Conservation (phyloP, 169 alveolate genomes). For the Plasmodium relictum region DNA sequence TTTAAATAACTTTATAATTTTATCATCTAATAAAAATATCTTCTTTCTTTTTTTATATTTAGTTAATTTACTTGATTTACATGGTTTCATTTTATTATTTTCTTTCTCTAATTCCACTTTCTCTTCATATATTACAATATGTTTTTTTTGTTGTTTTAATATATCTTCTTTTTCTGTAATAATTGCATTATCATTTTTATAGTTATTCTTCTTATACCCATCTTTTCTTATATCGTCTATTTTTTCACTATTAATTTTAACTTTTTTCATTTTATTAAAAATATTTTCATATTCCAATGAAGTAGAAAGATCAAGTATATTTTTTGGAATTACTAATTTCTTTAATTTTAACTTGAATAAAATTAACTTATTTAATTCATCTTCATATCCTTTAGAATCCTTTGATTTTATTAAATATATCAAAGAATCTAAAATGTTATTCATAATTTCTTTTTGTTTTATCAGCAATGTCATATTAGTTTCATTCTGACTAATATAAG, state of each 20-base stretch:
- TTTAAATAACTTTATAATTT: background rate
- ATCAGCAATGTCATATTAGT: constrained; percentile 33
- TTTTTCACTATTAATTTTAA: constrained; percentile 9
- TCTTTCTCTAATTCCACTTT: background rate
- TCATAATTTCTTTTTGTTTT: constrained; percentile 56
- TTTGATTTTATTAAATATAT: constrained; percentile 28
- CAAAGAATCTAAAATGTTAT: constrained; percentile 40
- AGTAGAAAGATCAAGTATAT: background rate
- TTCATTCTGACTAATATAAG: constrained; percentile 17
- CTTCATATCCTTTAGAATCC: constrained; percentile 9
- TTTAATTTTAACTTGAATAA: constrained; percentile 39
- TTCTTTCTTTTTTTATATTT: too few relatives aligned
- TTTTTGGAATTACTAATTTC: constrained; percentile 10
- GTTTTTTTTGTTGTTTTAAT: too few relatives aligned
- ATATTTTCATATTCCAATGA: constrained; percentile 23
- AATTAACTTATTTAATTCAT: constrained; percentile 19
- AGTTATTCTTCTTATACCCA: background rate
- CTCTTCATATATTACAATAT: background rate
- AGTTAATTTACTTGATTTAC: too few relatives aligned
- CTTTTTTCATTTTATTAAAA: constrained; percentile 30
- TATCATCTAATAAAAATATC: too few relatives aligned
- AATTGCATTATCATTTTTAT: background rate
- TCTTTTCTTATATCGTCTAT: background rate
- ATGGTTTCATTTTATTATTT: background rate
- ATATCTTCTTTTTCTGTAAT: too few relatives aligned